Conservation (phyloP, 176 grass and related monocot species). For the Puya raimondii region DNA sequence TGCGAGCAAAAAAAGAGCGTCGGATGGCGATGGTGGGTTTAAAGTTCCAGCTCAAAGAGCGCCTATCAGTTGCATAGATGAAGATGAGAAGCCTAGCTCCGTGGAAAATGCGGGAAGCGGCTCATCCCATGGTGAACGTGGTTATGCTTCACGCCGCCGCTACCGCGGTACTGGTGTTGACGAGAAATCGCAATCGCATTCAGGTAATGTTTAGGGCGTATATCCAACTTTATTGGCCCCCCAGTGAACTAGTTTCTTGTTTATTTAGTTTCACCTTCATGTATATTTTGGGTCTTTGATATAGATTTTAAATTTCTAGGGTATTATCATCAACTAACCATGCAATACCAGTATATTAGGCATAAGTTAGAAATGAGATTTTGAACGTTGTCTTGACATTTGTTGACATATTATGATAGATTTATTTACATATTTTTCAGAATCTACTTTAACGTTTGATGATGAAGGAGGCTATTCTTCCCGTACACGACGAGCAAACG, state of each 20-base stretch:
- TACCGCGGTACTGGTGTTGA: constrained; percentile 52
- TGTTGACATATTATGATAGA: constrained; percentile 6
- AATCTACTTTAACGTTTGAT: constrained; percentile 33
- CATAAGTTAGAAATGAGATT: background rate
- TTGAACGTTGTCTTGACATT: background rate
- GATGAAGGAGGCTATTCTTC: constrained; percentile 25
- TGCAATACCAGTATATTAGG: no score
- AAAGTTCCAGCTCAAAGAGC: constrained; percentile 44
- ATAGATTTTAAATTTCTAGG: no score
- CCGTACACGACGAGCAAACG: constrained; percentile 16
- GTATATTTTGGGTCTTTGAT: no score
- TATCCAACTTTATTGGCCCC: background rate
- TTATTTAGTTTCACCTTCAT: background rate
- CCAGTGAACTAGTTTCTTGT: background rate
- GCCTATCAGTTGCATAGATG: constrained; percentile 42
- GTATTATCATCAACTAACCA: no score
- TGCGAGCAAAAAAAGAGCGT: constrained; percentile 53
- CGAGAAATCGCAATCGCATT: constrained; percentile 31
- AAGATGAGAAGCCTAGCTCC: constrained; percentile 51
- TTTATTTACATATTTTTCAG: constrained; percentile 24
- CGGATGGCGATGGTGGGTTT: constrained; percentile 29
- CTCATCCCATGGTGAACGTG: constrained; percentile 8
- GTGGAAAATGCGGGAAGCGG: constrained; percentile 24
- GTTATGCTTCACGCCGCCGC: constrained; percentile 25
- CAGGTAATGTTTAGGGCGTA: constrained; percentile 17